These are phyloP conservation scores for Beauveria scarabaeidicola DNA, from an alignment of 2,329 filamentous ascomycete genomes.

Conservation along the genomic window DNA sequence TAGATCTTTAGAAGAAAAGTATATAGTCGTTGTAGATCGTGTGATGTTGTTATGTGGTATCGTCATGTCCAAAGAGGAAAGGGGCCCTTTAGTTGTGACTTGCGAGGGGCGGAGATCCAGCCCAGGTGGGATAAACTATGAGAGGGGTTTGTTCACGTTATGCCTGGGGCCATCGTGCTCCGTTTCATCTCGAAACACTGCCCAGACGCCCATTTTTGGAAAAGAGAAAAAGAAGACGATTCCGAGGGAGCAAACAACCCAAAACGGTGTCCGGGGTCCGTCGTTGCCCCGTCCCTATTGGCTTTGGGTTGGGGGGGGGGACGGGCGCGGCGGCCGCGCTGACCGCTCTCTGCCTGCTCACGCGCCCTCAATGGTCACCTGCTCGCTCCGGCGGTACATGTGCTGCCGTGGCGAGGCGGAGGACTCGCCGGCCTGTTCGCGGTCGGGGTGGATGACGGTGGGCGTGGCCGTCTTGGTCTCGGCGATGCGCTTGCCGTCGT, in stretches of 20 bases:
- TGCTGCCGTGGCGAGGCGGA: conserved; percentile 23
- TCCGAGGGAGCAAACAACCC: background rate
- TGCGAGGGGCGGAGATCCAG: background rate
- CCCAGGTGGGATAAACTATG: background rate
- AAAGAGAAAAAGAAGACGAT: background rate
- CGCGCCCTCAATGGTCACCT: conserved; percentile 41
- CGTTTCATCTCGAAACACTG: conserved; percentile 10
- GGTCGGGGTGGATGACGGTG: conserved; percentile 33
- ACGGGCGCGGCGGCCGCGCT: background rate
- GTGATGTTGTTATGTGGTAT: background rate
- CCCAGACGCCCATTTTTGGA: background rate
- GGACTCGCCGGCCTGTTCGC: background rate
- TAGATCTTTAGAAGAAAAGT: background rate
- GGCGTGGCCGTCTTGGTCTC: conserved; percentile 37
- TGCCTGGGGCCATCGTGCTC: background rate
- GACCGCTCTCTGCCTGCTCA: conserved; percentile 16
- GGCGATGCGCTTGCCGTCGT: conserved; percentile 21
- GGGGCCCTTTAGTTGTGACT: background rate
- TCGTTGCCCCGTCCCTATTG: background rate
- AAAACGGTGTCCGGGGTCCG: background rate
- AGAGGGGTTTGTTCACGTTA: background rate
- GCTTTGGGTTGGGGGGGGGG: background rate
- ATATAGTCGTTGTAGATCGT: background rate
- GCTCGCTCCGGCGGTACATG: conserved; percentile 43
- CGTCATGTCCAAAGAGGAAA: background rate